These are phyloP conservation scores for Pseudozyma sp. DNA, from an alignment of 1,284 basidiomycete genomes.

Conservation along the genomic window DNA sequence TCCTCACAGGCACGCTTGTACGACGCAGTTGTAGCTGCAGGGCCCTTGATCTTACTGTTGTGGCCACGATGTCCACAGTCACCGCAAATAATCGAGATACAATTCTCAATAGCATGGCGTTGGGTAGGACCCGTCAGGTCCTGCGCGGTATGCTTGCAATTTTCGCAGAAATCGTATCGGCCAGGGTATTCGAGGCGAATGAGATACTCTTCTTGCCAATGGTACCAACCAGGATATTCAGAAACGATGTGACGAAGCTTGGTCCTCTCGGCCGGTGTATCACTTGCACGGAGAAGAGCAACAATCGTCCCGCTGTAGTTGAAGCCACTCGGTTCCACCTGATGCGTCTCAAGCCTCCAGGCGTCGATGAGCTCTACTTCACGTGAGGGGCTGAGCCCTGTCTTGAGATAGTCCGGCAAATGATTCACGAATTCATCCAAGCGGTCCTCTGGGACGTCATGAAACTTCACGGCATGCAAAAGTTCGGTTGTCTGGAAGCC, in stretches of 20 bases:
- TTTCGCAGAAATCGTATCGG: neutral
- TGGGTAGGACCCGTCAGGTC: neutral
- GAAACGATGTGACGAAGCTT: neutral
- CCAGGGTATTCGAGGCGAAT: conserved; percentile 4
- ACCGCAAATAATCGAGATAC: conserved; percentile 1
- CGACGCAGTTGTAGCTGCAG: no score
- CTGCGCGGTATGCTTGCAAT: conserved; percentile 8
- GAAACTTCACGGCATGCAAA: no score
- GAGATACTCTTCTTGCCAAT: conserved; percentile 4
- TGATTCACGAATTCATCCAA: no score
- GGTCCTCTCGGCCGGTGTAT: neutral
- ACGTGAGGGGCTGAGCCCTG: neutral
- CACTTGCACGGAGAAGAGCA: neutral
- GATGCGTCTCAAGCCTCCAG: no score
- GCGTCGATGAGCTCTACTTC: neutral
- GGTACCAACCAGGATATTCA: conserved; percentile 7
- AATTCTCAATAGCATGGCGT: neutral
- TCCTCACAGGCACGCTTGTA: no score
- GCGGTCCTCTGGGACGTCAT: no score
- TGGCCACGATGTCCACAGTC: conserved; percentile 10
- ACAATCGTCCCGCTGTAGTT: no score
- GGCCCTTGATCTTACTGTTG: neutral
- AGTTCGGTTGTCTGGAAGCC: no score
- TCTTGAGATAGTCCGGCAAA: no score
- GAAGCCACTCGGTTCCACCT: no score